Conservation (phyloP, 2,329 filamentous ascomycete genomes). For the Dactylellina haptotyla region DNA sequence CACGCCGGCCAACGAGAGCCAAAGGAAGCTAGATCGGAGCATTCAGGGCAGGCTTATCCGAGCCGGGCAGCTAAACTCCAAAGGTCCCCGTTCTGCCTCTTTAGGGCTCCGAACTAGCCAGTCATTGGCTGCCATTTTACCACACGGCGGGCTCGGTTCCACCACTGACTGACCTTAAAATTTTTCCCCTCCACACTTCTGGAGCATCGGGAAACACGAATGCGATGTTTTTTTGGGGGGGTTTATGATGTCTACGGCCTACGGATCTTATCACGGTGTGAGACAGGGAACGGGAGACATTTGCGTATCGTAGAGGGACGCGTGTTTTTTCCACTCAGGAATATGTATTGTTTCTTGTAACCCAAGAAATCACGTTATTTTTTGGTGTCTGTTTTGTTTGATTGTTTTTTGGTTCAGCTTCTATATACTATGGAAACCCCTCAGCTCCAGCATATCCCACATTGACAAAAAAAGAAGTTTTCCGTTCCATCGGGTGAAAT, state of each 20-base stretch:
- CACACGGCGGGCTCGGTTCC: constrained; percentile 24
- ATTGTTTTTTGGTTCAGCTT: no score
- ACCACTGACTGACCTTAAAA: no score
- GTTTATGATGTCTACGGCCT: constrained; percentile 10
- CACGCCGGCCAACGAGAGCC: no score
- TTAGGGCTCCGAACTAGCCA: constrained; percentile 27
- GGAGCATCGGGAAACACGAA: no score
- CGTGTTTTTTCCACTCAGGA: neutral
- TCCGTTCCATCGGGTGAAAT: neutral
- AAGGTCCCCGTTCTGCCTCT: neutral
- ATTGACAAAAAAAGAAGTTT: no score
- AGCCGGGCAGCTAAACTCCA: constrained; percentile 35
- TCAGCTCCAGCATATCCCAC: no score
- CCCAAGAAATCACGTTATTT: no score
- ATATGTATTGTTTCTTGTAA: neutral
- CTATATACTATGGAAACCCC: no score
- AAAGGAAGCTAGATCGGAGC: constrained; percentile 17
- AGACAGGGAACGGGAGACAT: neutral
- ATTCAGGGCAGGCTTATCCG: constrained; percentile 53
- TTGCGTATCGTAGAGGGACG: neutral
- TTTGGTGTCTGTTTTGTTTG: no score
- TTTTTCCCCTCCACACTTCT: no score
- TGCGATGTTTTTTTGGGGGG: no score
- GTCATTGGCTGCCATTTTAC: constrained; percentile 33
- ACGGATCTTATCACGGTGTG: constrained; percentile 9